phyloP scores from a whole-genome alignment of 345 rosid species.

The Eucalyptus caleyi region DNA sequence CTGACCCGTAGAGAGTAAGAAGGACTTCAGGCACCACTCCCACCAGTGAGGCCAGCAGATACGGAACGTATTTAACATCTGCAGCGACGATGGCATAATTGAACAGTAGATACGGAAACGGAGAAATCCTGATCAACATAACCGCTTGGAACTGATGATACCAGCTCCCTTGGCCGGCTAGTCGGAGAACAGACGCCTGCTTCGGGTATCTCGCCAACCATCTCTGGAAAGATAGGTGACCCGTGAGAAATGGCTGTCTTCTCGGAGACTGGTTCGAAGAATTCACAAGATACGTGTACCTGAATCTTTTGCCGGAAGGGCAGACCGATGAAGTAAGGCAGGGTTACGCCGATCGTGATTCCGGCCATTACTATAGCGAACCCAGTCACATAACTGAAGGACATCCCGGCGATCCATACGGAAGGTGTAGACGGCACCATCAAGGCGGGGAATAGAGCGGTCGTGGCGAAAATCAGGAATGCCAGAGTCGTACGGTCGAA shows the following conservation, averaged over 20 bases:
- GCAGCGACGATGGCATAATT: constrained; percentile 13
- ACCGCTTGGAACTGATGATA: constrained; percentile 24
- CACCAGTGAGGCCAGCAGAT: constrained; percentile 11
- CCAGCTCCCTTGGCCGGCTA: constrained; percentile 26
- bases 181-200: constrained; percentile 12
- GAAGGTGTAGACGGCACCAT: constrained; percentile 28
- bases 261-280: neutral
- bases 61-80: constrained; percentile 7
- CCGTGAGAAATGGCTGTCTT: neutral
- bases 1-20: constrained; percentile 15
- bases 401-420: constrained; percentile 28
- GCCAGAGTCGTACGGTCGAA: constrained; percentile 2
- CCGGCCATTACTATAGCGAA: constrained; percentile 7
- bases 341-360: constrained; percentile 8
- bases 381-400: constrained; percentile 19
- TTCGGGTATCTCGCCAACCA: constrained; percentile 14
- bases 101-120: constrained; percentile 17
- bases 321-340: constrained; percentile 22
- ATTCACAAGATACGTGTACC: neutral
- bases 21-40: constrained; percentile 15
- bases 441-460: constrained; percentile 7
- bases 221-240: neutral
- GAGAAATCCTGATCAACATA: constrained; percentile 17
- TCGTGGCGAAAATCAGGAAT: constrained; percentile 3
- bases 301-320: constrained; percentile 7